Evolutionary conservation across 202 grass and related monocot genomes (phyloP).

Genomic region (Schoenoplectus tabernaemontani): DNA sequence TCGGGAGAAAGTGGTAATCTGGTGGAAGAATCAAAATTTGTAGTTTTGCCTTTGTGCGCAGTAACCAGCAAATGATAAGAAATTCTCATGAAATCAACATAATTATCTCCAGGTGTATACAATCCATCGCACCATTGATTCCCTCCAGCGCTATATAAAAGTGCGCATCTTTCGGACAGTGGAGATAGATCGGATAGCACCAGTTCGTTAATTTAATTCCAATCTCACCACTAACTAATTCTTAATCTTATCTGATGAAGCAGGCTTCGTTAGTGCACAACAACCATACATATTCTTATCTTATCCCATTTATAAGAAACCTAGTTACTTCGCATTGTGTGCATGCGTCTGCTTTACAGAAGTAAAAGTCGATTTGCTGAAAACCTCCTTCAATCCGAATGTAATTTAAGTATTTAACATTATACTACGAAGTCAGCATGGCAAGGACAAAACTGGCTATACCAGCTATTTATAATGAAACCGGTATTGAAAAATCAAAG

Average conservation of each 20-base stretch:
- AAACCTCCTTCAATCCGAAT: neutral
- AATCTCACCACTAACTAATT: neutral
- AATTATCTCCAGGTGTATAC: neutral
- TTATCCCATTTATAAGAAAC: too few species aligned
- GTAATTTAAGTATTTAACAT: neutral
- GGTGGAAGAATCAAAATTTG: neutral
- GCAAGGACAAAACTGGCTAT: neutral
- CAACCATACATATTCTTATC: too few species aligned
- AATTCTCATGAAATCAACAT: neutral
- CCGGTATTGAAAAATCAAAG: neutral
- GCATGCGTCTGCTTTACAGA: too few species aligned
- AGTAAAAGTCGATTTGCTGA: too few species aligned
- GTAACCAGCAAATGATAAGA: neutral
- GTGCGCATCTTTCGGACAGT: neutral
- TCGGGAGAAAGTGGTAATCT: neutral
- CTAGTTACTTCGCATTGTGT: too few species aligned
- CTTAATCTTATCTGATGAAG: neutral
- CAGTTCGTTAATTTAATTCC: neutral
- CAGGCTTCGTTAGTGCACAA: neutral
- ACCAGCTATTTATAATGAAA: neutral
- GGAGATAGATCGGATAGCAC: neutral
- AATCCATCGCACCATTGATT: neutral
- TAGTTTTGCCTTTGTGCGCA: neutral
- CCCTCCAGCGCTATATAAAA: neutral
- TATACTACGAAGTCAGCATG: neutral